Conservation (phyloP, 2,329 filamentous ascomycete genomes). For the Colletotrichum navitas region DNA sequence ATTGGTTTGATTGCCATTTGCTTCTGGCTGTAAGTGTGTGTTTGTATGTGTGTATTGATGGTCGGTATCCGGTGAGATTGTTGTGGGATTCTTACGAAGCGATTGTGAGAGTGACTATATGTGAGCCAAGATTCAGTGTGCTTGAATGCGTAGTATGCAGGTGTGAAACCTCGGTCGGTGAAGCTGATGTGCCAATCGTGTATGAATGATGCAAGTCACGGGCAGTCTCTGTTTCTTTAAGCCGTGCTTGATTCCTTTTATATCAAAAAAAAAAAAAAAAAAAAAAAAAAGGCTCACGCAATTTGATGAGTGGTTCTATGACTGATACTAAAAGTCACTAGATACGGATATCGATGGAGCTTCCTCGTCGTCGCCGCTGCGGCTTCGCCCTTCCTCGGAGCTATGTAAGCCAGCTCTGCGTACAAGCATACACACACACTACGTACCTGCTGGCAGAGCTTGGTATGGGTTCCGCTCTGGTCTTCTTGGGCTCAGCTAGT, state of each 20-base stretch:
- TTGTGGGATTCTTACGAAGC: not conserved
- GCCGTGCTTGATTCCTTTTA: not conserved
- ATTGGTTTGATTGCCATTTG: constrained; percentile 35
- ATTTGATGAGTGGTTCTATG: constrained; percentile 18
- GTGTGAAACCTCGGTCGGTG: constrained; percentile 12
- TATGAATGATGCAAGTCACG: not conserved
- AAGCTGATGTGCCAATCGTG: constrained; percentile 9
- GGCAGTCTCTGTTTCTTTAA: not conserved
- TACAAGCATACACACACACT: not conserved
- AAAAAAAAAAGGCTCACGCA: not conserved
- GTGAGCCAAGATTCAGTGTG: not conserved
- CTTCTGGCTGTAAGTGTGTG: not conserved
- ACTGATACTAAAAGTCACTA: constrained; percentile 11
- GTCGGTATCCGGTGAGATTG: not conserved
- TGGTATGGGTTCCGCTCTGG: constrained; percentile 18
- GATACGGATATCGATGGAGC: constrained; percentile 12
- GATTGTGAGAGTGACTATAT: not conserved
- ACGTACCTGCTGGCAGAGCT: not conserved
- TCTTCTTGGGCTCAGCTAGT: constrained; percentile 31
- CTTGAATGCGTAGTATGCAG: not conserved
- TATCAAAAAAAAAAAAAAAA: not conserved
- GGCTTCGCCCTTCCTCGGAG: constrained; percentile 23
- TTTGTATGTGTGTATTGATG: not conserved
- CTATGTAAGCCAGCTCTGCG: constrained; percentile 6
- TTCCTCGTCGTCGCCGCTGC: not conserved